Evolutionary conservation across 441 rosid species (phyloP).

Genomic region (Mallotus japonicus): DNA sequence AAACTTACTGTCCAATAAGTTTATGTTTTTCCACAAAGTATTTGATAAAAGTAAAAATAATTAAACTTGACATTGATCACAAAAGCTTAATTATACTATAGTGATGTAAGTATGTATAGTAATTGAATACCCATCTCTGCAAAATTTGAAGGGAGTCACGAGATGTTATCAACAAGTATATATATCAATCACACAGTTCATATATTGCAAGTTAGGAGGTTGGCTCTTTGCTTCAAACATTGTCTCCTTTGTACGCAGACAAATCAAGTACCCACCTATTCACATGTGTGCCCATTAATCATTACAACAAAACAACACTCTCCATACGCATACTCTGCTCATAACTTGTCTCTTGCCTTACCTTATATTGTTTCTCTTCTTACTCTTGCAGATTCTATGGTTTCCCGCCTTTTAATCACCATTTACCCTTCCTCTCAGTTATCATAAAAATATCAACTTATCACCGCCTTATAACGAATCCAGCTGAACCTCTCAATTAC

Average conservation of each 20-base stretch:
- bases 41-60: too few species aligned
- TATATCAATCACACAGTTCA: constrained; percentile 13
- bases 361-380: not conserved
- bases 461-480: too few species aligned
- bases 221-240: constrained; percentile 36
- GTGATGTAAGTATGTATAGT: too few species aligned
- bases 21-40: too few species aligned
- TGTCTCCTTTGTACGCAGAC: constrained; percentile 38
- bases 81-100: too few species aligned
- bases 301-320: constrained; percentile 48
- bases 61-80: too few species aligned
- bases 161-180: constrained; percentile 23
- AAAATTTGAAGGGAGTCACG: constrained; percentile 31
- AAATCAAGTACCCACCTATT: constrained; percentile 51
- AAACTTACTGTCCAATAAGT: too few species aligned
- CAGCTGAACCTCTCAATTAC: too few species aligned
- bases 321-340: constrained; percentile 32
- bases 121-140: not conserved
- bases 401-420: not conserved
- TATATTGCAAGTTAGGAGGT: constrained; percentile 20
- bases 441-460: not conserved
- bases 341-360: constrained; percentile 34
- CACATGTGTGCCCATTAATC: constrained; percentile 51
- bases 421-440: not conserved
- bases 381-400: not conserved